A percentile compares a stretch with the other conserved stretches of the same genome.
Evolutionary conservation across 106 monocot genomes (phyloP).

Genomic region (Dioscorea dumetorum): DNA sequence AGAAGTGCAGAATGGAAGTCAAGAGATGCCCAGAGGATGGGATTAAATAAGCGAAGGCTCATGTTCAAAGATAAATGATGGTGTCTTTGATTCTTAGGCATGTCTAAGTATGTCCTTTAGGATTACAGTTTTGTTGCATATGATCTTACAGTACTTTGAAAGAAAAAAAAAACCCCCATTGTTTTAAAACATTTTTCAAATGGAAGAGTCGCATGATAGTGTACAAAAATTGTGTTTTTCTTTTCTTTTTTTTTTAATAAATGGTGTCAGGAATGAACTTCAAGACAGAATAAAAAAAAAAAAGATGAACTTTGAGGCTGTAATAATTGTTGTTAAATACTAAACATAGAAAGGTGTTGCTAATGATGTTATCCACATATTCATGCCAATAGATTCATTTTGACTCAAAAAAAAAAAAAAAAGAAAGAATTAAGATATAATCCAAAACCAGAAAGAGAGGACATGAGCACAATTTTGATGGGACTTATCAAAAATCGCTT

Average conservation of each 20-base stretch:
- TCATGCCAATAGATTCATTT: not conserved
- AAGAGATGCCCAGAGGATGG: not conserved
- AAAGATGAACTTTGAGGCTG: conserved; percentile 4
- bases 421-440: no score
- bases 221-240: no score
- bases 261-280: not conserved
- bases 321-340: not conserved
- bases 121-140: conserved; percentile 15
- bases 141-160: not conserved
- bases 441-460: not conserved
- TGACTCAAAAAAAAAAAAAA: not conserved
- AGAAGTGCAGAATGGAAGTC: not conserved
- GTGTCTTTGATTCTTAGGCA: conserved; percentile 5
- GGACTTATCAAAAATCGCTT: not conserved
- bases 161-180: not conserved
- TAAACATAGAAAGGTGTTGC: not conserved
- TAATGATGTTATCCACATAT: not conserved
- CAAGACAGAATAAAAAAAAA: not conserved
- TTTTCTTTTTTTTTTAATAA: no score
- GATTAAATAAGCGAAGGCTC: conserved; percentile 21
- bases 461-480: not conserved
- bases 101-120: conserved; percentile 1
- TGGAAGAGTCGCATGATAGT: no score
- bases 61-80: conserved; percentile 5
- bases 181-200: no score